phyloP scores from a whole-genome alignment of 108 stramenopile species.

The Thalassiosira profunda region DNA sequence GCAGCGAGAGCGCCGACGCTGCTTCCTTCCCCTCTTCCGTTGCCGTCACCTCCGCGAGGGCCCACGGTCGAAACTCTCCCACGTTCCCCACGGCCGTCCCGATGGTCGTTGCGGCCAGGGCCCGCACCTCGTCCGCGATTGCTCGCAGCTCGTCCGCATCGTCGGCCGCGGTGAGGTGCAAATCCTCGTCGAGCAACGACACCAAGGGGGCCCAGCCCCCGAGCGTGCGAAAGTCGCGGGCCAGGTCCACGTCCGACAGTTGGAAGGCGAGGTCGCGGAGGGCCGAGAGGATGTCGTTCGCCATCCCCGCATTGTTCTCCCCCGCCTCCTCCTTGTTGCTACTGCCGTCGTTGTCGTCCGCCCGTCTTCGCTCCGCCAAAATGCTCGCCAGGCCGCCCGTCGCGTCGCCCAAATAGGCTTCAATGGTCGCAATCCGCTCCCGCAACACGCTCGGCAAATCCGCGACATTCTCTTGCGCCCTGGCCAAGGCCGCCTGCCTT shows the following conservation, averaged over 20 bases:
- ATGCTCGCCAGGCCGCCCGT: conserved; percentile 1
- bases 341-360: conserved; percentile 11
- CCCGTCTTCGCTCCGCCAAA: conserved; percentile 1
- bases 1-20: conserved; percentile 9
- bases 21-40: neutral
- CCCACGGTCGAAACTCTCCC: conserved; percentile 85
- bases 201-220: conserved; percentile 90
- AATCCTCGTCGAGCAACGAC: conserved; percentile 59
- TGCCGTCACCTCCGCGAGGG: conserved; percentile 61
- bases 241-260: conserved; percentile 93
- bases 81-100: conserved; percentile 95
- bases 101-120: conserved; percentile 83
- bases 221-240: conserved; percentile 94
- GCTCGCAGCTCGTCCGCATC: neutral
- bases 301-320: conserved; percentile 18
- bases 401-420: conserved; percentile 63
- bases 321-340: conserved; percentile 10
- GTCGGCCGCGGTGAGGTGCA: conserved; percentile 26
- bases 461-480: conserved; percentile 53
- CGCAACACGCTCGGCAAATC: conserved; percentile 75
- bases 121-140: conserved; percentile 57
- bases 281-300: conserved; percentile 54
- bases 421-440: conserved; percentile 59
- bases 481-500: conserved; percentile 77
- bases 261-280: conserved; percentile 90